Evolutionary conservation across 345 rosid species (phyloP).

Genomic region (Stellera chamaejasme): DNA sequence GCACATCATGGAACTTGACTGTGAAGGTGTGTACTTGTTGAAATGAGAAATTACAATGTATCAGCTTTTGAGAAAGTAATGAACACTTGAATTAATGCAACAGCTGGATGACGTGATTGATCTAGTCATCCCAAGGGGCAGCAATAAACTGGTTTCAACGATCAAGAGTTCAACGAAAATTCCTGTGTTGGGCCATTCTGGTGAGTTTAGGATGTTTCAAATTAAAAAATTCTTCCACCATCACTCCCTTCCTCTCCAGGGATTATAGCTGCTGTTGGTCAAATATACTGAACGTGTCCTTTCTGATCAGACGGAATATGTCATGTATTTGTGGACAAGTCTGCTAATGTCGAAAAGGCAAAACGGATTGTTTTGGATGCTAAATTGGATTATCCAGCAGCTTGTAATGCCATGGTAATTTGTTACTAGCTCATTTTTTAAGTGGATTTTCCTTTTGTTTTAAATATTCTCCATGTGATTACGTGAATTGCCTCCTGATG

Average conservation of each 20-base stretch:
- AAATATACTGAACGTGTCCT: too few relatives aligned
- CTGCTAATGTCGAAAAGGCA: slow-evolving; percentile 78
- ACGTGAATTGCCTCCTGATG: slow-evolving; percentile 4
- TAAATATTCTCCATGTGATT: not conserved
- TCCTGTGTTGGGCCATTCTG: slow-evolving; percentile 97
- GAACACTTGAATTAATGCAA: slow-evolving; percentile 18
- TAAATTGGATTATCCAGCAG: slow-evolving; percentile 93
- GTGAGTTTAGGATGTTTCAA: slow-evolving; percentile 31
- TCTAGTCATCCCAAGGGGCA: slow-evolving; percentile 99
- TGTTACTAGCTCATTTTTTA: not conserved
- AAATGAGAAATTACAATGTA: not conserved
- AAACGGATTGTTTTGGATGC: slow-evolving; percentile 83
- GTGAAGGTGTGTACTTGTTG: too few relatives aligned
- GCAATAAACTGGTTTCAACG: slow-evolving; percentile 87
- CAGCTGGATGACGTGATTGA: slow-evolving; percentile 99
- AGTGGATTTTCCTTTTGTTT: not conserved
- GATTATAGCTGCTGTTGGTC: too few relatives aligned
- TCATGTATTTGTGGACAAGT: slow-evolving; percentile 85
- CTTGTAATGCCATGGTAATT: slow-evolving; percentile 94
- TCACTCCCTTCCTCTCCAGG: too few relatives aligned
- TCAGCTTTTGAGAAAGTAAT: slow-evolving; percentile 10
- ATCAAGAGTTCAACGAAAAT: slow-evolving; percentile 88
- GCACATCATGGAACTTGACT: too few relatives aligned
- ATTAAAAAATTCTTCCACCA: too few relatives aligned
- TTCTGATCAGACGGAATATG: slow-evolving; percentile 81